phyloP scores from a whole-genome alignment of 371 early-diverging fungal genomes.

The Syncephalis fuscata region DNA sequence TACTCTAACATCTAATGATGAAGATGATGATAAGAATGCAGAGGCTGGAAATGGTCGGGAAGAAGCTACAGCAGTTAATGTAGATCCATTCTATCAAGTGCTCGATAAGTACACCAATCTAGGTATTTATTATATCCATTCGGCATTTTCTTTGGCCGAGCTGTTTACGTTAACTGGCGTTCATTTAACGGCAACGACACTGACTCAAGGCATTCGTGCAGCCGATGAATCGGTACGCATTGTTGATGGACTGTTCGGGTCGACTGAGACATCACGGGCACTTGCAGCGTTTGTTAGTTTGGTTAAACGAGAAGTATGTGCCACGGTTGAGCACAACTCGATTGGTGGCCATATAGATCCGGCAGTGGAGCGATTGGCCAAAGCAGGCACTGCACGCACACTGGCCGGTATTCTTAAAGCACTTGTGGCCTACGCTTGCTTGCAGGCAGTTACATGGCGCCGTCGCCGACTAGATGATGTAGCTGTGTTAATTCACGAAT shows the following conservation, averaged over 20 bases:
- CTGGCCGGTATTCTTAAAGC: conserved; percentile 62
- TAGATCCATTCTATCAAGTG: conserved; percentile 32
- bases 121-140: conserved; percentile 49
- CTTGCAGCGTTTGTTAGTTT: conserved; percentile 66
- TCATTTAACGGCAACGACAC: conserved; percentile 51
- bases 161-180: conserved; percentile 60
- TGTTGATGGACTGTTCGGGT: conserved; percentile 84
- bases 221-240: conserved; percentile 79
- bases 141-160: conserved; percentile 60
- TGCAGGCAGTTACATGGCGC: conserved; percentile 57
- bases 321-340: conserved; percentile 28
- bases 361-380: conserved; percentile 24
- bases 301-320: conserved; percentile 51
- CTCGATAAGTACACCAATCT: conserved; percentile 50
- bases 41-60: not conserved
- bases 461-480: no score
- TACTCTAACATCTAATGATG: conserved; percentile 5
- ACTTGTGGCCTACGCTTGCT: conserved; percentile 63
- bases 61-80: not conserved
- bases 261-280: conserved; percentile 77
- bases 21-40: not conserved
- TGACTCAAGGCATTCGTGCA: conserved; percentile 50
- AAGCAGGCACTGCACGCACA: conserved; percentile 46
- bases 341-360: no score
- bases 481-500: no score